Evolutionary conservation across 1,284 basidiomycete species (phyloP).

Genomic region (Boletus semigastroideus): DNA sequence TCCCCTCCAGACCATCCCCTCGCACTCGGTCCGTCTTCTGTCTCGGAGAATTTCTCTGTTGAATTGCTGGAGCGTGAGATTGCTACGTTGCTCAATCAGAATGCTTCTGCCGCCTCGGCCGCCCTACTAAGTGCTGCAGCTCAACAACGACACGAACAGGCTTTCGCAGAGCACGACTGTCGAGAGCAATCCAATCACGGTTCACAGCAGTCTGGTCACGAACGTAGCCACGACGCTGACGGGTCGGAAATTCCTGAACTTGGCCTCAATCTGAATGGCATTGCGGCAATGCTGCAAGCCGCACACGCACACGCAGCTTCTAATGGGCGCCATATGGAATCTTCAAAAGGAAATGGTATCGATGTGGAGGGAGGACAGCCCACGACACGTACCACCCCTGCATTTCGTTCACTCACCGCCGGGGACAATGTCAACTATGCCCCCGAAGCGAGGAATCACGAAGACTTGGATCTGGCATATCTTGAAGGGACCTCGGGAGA

Average conservation of each 20-base stretch:
- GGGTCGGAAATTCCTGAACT: conserved; percentile 26
- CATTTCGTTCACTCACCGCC: conserved; percentile 72
- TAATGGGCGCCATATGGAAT: conserved; percentile 46
- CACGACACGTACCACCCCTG: conserved; percentile 66
- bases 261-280: conserved; percentile 56
- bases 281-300: conserved; percentile 73
- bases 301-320: conserved; percentile 62
- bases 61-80: conserved; percentile 76
- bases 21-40: conserved; percentile 19
- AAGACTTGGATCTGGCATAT: conserved; percentile 61
- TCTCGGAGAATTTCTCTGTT: conserved; percentile 50
- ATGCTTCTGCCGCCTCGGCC: conserved; percentile 60
- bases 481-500: conserved; percentile 26
- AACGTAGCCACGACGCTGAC: conserved; percentile 23
- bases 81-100: conserved; percentile 65
- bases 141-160: conserved; percentile 55
- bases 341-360: conserved; percentile 45
- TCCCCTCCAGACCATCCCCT: conserved; percentile 27
- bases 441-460: conserved; percentile 40
- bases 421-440: conserved; percentile 40
- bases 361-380: conserved; percentile 45
- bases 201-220: conserved; percentile 12
- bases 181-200: conserved; percentile 10
- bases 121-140: conserved; percentile 60
- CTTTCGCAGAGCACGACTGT: conserved; percentile 14